Base-by-base conservation (phyloP, 2,329 filamentous ascomycete genomes). In the Penicillium sp. region DNA sequence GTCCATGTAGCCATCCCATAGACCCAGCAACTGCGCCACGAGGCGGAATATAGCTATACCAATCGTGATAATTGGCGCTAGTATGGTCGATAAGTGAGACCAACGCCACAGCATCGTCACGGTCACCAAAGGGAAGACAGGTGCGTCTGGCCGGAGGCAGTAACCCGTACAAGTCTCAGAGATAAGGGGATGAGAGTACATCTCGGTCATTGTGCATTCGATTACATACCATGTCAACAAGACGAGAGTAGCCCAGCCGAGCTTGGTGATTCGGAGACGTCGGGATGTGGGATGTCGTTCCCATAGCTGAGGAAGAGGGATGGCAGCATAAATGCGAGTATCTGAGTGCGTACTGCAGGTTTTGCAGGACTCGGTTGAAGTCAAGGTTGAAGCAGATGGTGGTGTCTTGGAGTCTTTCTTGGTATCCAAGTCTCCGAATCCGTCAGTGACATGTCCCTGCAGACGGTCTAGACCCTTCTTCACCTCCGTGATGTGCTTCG, bases 71-170 rank as follows among this genome's bases (percentile, higher is more conserved):
- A 72, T 24, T 0, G 72, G 70, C 0, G 61, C 55, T 3, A 70
- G 50, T 12, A 71, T 26, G 3, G 52, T 46, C 0, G 67, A 71
- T 5, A 75, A 53, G 57, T 71, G 69, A 13, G 71, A 70, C 75
- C 75, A 77, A 20, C 75, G 74, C 67, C 68, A 80, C 3, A 83
- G 51, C 62, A 85, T 73, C 3, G 80, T 84, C 3, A 80, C 79
- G 4, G 83, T 73, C 4, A 83, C 81, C 53, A 78, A 82, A 0
- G 83, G 83, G 44, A 78, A 81, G 18, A 70, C 62, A 0, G 83
- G 83, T 8, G 80, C 80, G 54, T 82, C 70, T 17, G 75, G 75
- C 36, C 76, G 70, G 27, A 82, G 69, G 46, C 79, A 80, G 52
- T 78, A 80, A 18, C 77, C 78, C 29, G 73, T 67, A 58, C 82